Conservation (phyloP, 106 monocot species). For the Xerophyta viscosa region DNA sequence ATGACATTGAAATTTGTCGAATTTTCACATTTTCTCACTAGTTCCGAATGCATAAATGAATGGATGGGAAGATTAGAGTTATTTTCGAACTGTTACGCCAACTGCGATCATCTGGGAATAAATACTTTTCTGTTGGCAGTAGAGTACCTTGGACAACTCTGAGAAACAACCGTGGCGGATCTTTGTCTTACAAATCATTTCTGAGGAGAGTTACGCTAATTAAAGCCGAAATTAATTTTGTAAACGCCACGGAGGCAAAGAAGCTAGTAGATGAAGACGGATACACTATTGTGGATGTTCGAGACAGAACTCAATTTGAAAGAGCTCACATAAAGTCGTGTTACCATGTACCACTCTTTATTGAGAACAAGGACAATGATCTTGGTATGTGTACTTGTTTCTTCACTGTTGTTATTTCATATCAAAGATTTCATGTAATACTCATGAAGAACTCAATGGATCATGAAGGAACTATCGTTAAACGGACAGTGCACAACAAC, state of each 20-base stretch:
- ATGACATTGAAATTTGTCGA: too few species aligned
- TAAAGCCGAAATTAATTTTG: constrained; percentile 62
- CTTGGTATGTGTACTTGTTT: constrained; percentile 27
- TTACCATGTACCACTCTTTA: constrained; percentile 66
- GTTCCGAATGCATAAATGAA: too few species aligned
- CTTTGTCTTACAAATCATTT: constrained; percentile 7
- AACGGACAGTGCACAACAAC: constrained; percentile 84
- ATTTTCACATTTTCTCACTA: too few species aligned
- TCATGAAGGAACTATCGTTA: constrained; percentile 59
- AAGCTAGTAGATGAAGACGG: constrained; percentile 80
- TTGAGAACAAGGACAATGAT: constrained; percentile 85
- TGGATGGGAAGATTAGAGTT: too few species aligned
- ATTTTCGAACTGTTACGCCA: too few species aligned
- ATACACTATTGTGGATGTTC: constrained; percentile 61
- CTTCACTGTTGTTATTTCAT: neutral
- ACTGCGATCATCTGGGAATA: too few species aligned
- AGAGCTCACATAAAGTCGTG: constrained; percentile 62
- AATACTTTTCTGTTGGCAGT: too few species aligned
- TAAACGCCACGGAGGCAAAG: constrained; percentile 75
- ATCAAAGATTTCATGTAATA: neutral
- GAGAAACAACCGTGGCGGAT: constrained; percentile 3
- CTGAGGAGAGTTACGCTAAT: constrained; percentile 21
- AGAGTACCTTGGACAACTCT: constrained; percentile 24
- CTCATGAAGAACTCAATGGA: neutral
- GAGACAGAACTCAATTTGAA: constrained; percentile 68